These are phyloP conservation scores for Colletotrichum chrysophilum DNA, from an alignment of 2,329 filamentous ascomycete genomes.

Conservation along the genomic window DNA sequence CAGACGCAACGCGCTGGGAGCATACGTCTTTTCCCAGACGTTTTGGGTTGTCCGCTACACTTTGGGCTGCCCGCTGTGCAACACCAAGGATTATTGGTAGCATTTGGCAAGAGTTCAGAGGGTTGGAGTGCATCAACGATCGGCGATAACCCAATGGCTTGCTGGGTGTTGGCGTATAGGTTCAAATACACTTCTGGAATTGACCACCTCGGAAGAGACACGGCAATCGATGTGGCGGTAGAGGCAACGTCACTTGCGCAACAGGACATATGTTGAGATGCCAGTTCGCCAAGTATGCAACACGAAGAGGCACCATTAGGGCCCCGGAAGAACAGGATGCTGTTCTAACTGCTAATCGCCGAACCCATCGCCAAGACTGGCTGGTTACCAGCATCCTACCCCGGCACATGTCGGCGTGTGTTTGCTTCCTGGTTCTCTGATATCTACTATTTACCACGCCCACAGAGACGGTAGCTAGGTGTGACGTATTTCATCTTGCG, in stretches of 20 bases:
- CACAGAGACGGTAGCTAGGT: background rate
- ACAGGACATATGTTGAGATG: too few species aligned
- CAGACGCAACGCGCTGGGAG: too few species aligned
- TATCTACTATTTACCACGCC: background rate
- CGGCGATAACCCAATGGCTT: too few species aligned
- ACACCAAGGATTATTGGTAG: too few species aligned
- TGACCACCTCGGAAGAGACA: background rate
- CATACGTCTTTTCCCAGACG: too few species aligned
- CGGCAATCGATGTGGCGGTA: background rate
- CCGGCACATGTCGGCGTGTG: background rate
- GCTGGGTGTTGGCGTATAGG: too few species aligned
- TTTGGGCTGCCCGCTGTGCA: too few species aligned
- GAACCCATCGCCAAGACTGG: background rate
- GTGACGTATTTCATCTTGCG: background rate
- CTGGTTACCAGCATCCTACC: background rate
- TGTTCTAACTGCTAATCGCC: rapidly evolving
- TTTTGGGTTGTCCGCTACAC: too few species aligned
- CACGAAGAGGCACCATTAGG: background rate
- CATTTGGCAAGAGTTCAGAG: too few species aligned
- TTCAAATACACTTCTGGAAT: too few species aligned
- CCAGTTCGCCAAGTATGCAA: background rate
- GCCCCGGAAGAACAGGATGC: background rate
- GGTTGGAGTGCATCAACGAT: too few species aligned
- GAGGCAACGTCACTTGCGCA: too few species aligned
- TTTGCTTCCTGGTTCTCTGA: background rate